Conservation (phyloP, 2,329 filamentous ascomycete genomes). For the Aspergillus transmontanensis region DNA sequence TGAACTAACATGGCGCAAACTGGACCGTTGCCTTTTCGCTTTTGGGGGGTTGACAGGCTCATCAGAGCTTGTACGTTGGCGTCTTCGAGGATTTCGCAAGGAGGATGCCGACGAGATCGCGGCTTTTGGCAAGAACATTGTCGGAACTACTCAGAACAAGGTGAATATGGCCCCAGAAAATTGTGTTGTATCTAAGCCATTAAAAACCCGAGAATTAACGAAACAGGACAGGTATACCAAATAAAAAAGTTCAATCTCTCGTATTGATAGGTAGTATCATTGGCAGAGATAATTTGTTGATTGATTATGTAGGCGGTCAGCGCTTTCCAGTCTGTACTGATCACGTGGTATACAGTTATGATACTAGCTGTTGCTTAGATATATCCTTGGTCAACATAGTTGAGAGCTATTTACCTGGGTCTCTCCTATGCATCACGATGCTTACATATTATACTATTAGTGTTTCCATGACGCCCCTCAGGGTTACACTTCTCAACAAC, state of each 20-base stretch:
- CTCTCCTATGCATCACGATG: constrained; percentile 5
- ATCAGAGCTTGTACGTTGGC: constrained; percentile 46
- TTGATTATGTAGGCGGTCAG: constrained; percentile 12
- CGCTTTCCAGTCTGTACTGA: not conserved
- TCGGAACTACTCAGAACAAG: constrained; percentile 7
- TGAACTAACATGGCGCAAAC: constrained; percentile 39
- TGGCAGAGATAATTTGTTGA: not conserved
- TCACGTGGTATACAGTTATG: not conserved
- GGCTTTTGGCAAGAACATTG: constrained; percentile 44
- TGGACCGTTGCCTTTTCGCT: constrained; percentile 51
- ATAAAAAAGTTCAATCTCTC: not conserved
- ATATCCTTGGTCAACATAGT: not conserved
- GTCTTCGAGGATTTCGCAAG: constrained; percentile 40
- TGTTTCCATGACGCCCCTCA: constrained; percentile 19
- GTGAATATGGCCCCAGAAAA: not conserved
- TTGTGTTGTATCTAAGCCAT: not conserved
- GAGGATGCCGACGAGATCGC: constrained; percentile 28
- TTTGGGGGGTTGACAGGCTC: constrained; percentile 48
- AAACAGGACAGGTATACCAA: not conserved
- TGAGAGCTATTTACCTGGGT: not conserved
- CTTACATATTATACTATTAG: constrained; percentile 13
- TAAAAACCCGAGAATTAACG: no score
- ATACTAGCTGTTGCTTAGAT: not conserved
- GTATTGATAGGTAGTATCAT: not conserved
- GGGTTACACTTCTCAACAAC: constrained; percentile 16